These are phyloP conservation scores for Fusarium humuli DNA, from an alignment of 2,329 filamentous ascomycete species.

Conservation along the genomic window DNA sequence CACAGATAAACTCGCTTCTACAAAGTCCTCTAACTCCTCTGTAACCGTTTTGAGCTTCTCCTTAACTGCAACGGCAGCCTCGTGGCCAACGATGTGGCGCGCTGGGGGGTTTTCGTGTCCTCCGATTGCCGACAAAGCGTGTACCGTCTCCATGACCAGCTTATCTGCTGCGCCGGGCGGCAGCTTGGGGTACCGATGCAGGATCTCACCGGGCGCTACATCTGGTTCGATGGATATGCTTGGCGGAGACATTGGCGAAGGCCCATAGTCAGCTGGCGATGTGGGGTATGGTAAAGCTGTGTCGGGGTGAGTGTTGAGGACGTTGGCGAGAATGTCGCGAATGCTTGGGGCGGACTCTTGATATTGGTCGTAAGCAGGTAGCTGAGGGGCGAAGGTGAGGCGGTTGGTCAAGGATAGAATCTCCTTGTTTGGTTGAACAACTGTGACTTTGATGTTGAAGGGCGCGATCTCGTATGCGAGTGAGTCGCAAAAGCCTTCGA, in stretches of 20 bases:
- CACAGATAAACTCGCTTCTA: slow-evolving; percentile 87
- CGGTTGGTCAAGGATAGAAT: slow-evolving; percentile 88
- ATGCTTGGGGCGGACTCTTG: slow-evolving; percentile 77
- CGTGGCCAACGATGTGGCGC: slow-evolving; percentile 91
- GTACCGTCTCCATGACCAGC: slow-evolving; percentile 88
- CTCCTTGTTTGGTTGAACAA: slow-evolving; percentile 95
- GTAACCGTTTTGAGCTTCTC: slow-evolving; percentile 97
- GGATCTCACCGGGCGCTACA: slow-evolving; percentile 56
- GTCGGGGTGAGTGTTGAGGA: slow-evolving; percentile 81
- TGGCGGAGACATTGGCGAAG: slow-evolving; percentile 49
- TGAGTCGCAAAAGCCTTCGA: slow-evolving; percentile 96
- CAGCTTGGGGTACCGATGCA: slow-evolving; percentile 80
- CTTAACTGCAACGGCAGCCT: slow-evolving; percentile 88
- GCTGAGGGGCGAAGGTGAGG: slow-evolving; percentile 83
- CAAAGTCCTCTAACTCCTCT: slow-evolving; percentile 95
- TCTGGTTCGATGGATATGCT: slow-evolving; percentile 51
- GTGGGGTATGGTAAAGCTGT: slow-evolving; percentile 58
- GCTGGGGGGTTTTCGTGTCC: slow-evolving; percentile 96
- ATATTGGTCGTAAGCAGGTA: slow-evolving; percentile 63
- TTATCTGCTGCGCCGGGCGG: slow-evolving; percentile 75
- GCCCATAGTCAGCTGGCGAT: slow-evolving; percentile 43
- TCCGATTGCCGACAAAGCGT: slow-evolving; percentile 90
- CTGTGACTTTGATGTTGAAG: slow-evolving; percentile 96
- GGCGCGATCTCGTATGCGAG: slow-evolving; percentile 96
- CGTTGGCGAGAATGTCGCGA: slow-evolving; percentile 82